A percentile compares a stretch with the other conserved stretches of the same genome.
These are phyloP conservation scores for Clarireedia homoeocarpa DNA, from an alignment of 2,329 filamentous ascomycete species.

Conservation along the genomic window DNA sequence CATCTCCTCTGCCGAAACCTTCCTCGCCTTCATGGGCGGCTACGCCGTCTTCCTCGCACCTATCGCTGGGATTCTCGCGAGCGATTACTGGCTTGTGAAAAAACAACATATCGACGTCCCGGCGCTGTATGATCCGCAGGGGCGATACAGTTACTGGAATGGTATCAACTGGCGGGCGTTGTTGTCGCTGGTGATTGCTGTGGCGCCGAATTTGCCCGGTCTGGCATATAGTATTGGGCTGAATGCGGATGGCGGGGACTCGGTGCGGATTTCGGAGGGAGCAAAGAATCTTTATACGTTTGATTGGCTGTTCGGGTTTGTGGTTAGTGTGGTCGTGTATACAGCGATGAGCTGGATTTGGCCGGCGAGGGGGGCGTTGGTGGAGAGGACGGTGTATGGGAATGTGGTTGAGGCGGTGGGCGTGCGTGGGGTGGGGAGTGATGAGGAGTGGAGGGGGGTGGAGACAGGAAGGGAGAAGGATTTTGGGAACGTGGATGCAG, in stretches of 20 bases:
- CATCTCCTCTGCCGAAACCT: constrained; percentile 46
- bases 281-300: constrained; percentile 50
- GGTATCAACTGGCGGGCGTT: constrained; percentile 26
- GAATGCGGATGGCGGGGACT: not conserved
- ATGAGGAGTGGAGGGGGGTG: not conserved
- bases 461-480: constrained; percentile 4
- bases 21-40: constrained; percentile 59
- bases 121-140: constrained; percentile 30
- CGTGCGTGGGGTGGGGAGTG: not conserved
- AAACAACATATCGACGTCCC: constrained; percentile 31
- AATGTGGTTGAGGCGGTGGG: constrained; percentile 16
- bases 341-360: constrained; percentile 39
- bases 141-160: constrained; percentile 24
- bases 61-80: constrained; percentile 49
- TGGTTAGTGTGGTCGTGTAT: constrained; percentile 48
- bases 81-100: constrained; percentile 50
- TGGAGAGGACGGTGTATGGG: constrained; percentile 35
- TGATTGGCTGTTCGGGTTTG: constrained; percentile 59
- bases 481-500: constrained; percentile 15
- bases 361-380: constrained; percentile 41
- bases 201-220: constrained; percentile 23
- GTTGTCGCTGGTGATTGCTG: constrained; percentile 19
- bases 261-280: constrained; percentile 34
- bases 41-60: constrained; percentile 56
- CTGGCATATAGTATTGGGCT: constrained; percentile 20